Conservation (phyloP, 257 asterid species). For the Nicotiana paniculata region DNA sequence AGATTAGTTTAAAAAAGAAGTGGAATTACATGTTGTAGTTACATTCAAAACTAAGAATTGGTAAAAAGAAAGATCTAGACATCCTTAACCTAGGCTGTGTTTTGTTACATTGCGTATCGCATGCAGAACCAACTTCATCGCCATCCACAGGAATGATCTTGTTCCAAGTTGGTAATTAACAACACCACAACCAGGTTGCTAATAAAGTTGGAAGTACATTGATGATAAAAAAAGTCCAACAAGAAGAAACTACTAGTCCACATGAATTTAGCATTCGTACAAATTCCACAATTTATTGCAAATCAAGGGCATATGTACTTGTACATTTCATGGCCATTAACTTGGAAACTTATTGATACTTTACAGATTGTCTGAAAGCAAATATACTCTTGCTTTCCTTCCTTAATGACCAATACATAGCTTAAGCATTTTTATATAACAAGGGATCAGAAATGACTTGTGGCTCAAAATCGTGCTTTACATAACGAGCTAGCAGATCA, state of each 20-base stretch:
- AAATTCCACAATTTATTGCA: neutral
- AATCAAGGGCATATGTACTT: neutral
- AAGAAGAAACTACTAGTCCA: neutral
- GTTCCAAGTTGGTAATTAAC: no score
- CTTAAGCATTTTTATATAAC: constrained; percentile 37
- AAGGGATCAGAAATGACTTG: constrained; percentile 76
- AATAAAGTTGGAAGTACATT: no score
- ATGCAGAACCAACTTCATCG: no score
- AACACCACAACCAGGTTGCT: no score
- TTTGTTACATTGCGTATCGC: no score
- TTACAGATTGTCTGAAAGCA: neutral
- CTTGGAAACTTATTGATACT: neutral
- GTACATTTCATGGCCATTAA: neutral
- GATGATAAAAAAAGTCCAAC: no score
- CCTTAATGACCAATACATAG: neutral
- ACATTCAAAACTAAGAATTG: no score
- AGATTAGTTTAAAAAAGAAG: no score
- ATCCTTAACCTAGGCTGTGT: no score
- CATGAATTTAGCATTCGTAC: neutral
- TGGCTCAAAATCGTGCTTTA: constrained; percentile 80
- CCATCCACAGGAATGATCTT: no score
- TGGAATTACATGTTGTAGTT: no score
- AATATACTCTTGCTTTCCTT: neutral
- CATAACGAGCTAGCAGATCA: constrained; percentile 53
- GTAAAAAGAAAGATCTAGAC: no score